phyloP scores from a whole-genome alignment of 2,329 filamentous ascomycete species.

The Phyllosticta capitalensis region DNA sequence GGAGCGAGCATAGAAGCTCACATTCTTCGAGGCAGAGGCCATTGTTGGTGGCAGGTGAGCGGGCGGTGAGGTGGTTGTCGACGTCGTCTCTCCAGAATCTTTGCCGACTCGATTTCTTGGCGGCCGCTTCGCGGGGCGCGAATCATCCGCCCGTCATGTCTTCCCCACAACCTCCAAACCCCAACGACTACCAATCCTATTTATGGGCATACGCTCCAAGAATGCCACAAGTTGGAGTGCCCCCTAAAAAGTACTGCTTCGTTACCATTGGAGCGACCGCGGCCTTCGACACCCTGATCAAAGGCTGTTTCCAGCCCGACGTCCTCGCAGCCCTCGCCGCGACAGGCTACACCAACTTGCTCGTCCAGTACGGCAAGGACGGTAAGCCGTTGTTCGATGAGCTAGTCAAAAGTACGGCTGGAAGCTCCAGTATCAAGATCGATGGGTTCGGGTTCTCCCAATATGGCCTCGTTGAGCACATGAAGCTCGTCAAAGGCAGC shows the following conservation, averaged over 20 bases:
- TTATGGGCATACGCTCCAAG: not conserved
- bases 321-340: constrained; percentile 55
- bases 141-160: not conserved
- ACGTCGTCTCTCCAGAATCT: constrained; percentile 5
- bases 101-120: constrained; percentile 7
- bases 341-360: constrained; percentile 59
- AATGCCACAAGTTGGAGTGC: not conserved
- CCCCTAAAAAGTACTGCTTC: constrained; percentile 50
- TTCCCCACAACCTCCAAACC: not conserved
- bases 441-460: constrained; percentile 57
- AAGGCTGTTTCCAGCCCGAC: constrained; percentile 49
- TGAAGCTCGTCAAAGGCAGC: constrained; percentile 44
- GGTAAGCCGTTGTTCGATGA: constrained; percentile 42
- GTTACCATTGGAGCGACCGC: constrained; percentile 91
- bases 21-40: constrained; percentile 8
- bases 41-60: constrained; percentile 1
- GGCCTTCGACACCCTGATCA: constrained; percentile 63
- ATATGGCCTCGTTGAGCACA: constrained; percentile 48
- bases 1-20: constrained; percentile 7
- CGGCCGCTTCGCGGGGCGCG: not conserved
- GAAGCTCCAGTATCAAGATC: constrained; percentile 31
- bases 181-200: not conserved
- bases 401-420: not conserved
- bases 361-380: constrained; percentile 72
- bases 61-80: constrained; percentile 3